Evolutionary conservation across 1,284 basidiomycete genomes (phyloP), one percentile per base, ranked within the genome.

Genomic region (Microbotryum silenes-acaulis): DNA sequence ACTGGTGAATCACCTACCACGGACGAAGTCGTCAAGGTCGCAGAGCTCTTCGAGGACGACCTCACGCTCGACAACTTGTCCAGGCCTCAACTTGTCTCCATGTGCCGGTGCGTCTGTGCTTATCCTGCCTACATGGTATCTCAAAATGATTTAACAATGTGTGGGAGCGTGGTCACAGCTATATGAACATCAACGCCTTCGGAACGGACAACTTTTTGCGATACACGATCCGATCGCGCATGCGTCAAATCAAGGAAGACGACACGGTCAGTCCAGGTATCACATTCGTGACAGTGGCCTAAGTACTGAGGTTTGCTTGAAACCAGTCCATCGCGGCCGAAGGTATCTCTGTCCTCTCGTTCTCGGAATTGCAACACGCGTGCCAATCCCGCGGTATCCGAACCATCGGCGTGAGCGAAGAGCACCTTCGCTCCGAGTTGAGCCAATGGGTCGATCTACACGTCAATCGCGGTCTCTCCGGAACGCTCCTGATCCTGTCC

Each of bases 181-280:
- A 96, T 76, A 97, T 98, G 92, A 91, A 89, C 70, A 84, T 97
- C 74, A 91, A 97, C 77, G 94, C 94, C 3, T 99, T 97, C 72
- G 94, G 94, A 51, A 98, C 96, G 45, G 94, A 99, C 77, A 97
- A 97, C 78, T 97, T 97, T 79, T 81, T 99, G 52, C 88, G 94
- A 59, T 92, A 92, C 62, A 87, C 90, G 64, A 91, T 99, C 74
- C 87, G 91, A 49, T 84, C 83, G 63, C 84, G 91, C 53, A 81
- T 99, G 48, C 81, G 87, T 68, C 82, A 88, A 73, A 83, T 98
- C 67, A 82, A 91, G 58, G 83, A 89, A 50, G 94, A 99, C 75
- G 96, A 99, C 77, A 87, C 79, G 73, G 78, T 79, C 29, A 57
- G 77, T 56, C 14, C 37, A 42, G 37, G 21, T 12, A 6, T 20